Percentiles rank a stretch among this genome's conserved stretches.
Conservation (phyloP, 2,329 filamentous ascomycete species). For the Blumeriella jaapii region DNA sequence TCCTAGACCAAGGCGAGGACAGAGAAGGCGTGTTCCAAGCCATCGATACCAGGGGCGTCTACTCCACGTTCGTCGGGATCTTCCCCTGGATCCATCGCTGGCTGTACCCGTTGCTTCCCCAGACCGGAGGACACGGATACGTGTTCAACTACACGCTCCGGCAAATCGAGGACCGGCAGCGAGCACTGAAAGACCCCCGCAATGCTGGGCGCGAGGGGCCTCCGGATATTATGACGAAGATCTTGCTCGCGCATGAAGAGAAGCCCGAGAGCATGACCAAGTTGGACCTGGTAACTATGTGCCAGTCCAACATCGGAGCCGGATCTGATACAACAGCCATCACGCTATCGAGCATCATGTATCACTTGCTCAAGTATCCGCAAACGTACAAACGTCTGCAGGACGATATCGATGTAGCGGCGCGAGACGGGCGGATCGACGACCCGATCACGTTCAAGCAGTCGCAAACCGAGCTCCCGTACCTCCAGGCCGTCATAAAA, state of each 20-base stretch:
- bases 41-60: constrained; percentile 28
- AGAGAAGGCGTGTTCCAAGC: constrained; percentile 32
- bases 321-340: constrained; percentile 38
- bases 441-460: constrained; percentile 30
- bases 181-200: constrained; percentile 11
- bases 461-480: constrained; percentile 30
- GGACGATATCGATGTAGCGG: constrained; percentile 26
- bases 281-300: constrained; percentile 24
- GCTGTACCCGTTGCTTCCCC: constrained; percentile 24
- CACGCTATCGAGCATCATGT: constrained; percentile 34
- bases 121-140: constrained; percentile 13
- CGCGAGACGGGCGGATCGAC: constrained; percentile 14
- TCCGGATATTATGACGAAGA: constrained; percentile 32
- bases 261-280: constrained; percentile 26
- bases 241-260: constrained; percentile 29
- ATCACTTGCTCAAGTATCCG: constrained; percentile 31
- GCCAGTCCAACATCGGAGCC: constrained; percentile 22
- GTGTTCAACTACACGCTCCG: constrained; percentile 12
- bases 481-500: constrained; percentile 39
- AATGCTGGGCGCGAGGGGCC: constrained; percentile 11
- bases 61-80: constrained; percentile 32
- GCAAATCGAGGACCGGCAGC: constrained; percentile 14
- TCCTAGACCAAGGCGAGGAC: constrained; percentile 36
- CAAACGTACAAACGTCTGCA: constrained; percentile 18
- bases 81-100: constrained; percentile 30